These are phyloP conservation scores for Diaporthe ilicicola DNA, from an alignment of 2,329 filamentous ascomycete species.

Conservation along the genomic window DNA sequence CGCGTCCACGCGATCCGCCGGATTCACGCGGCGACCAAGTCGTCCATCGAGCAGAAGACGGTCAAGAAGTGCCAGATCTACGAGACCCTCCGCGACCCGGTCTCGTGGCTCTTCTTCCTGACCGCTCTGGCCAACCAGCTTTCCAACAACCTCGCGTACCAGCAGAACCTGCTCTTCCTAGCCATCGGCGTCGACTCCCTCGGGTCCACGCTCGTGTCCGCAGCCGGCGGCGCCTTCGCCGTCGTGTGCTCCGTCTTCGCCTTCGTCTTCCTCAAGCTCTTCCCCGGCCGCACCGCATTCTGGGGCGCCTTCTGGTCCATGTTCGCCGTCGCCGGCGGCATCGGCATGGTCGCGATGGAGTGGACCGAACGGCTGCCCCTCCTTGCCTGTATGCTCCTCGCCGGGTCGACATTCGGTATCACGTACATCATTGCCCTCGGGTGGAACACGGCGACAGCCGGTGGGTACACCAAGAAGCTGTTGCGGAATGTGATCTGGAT, in stretches of 20 bases:
- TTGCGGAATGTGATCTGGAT: constrained; percentile 45
- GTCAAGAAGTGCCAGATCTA: constrained; percentile 42
- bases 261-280: constrained; percentile 40
- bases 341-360: constrained; percentile 43
- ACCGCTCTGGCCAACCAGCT: constrained; percentile 46
- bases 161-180: constrained; percentile 48
- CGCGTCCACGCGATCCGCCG: constrained; percentile 38
- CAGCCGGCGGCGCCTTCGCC: constrained; percentile 47
- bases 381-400: constrained; percentile 43
- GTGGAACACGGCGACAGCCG: constrained; percentile 47
- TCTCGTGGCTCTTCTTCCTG: constrained; percentile 38
- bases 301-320: constrained; percentile 44
- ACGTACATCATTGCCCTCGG: constrained; percentile 48
- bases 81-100: constrained; percentile 36
- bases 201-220: constrained; percentile 50
- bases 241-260: constrained; percentile 45
- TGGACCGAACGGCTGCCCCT: constrained; percentile 43
- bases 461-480: constrained; percentile 44
- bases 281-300: constrained; percentile 43
- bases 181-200: constrained; percentile 46
- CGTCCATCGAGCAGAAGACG: constrained; percentile 48
- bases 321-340: constrained; percentile 41
- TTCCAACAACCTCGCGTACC: constrained; percentile 50
- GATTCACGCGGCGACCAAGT: constrained; percentile 44
- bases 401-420: constrained; percentile 43